These are phyloP conservation scores for Yamadazyma laniorum DNA, from an alignment of 805 yeast genomes.

Conservation along the genomic window DNA sequence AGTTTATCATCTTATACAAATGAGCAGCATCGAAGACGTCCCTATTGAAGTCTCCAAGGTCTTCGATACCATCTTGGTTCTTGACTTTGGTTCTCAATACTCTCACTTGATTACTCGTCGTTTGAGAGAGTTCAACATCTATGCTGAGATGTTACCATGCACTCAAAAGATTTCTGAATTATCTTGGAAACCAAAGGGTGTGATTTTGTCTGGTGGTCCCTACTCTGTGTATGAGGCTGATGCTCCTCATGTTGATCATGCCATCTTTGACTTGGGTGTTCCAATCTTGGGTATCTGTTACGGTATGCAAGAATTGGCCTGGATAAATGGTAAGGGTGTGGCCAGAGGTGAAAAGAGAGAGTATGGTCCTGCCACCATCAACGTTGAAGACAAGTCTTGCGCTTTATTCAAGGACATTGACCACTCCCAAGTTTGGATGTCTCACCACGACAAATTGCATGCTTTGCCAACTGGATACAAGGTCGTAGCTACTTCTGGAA, in stretches of 20 bases:
- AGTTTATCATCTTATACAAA: not conserved
- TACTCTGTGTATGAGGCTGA: conserved; percentile 94
- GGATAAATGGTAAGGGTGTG: conserved; percentile 94
- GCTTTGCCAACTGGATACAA: conserved; percentile 87
- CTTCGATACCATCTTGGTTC: conserved; percentile 94
- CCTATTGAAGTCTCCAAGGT: conserved; percentile 73
- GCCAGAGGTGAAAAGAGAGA: conserved; percentile 97
- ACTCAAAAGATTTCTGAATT: conserved; percentile 94
- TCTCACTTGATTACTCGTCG: conserved; percentile 96
- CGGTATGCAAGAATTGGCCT: conserved; percentile 98
- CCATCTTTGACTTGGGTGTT: conserved; percentile 82
- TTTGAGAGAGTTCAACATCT: conserved; percentile 94
- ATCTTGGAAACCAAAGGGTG: conserved; percentile 93
- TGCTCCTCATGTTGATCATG: conserved; percentile 97
- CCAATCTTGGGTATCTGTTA: conserved; percentile 98
- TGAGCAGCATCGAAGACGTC: conserved; percentile 25
- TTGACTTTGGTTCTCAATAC: conserved; percentile 98
- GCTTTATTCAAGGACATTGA: conserved; percentile 85
- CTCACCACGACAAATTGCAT: conserved; percentile 94
- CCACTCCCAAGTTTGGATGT: conserved; percentile 98
- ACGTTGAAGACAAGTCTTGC: conserved; percentile 64
- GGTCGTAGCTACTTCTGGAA: conserved; percentile 85
- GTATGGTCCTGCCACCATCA: conserved; percentile 92
- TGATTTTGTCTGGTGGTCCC: conserved; percentile 95
- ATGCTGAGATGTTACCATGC: conserved; percentile 99